Percentiles rank a stretch among this genome's conserved stretches.
These are phyloP conservation scores for Piromyces finnis DNA, from an alignment of 192 early-diverging fungal genomes.

Conservation along the genomic window DNA sequence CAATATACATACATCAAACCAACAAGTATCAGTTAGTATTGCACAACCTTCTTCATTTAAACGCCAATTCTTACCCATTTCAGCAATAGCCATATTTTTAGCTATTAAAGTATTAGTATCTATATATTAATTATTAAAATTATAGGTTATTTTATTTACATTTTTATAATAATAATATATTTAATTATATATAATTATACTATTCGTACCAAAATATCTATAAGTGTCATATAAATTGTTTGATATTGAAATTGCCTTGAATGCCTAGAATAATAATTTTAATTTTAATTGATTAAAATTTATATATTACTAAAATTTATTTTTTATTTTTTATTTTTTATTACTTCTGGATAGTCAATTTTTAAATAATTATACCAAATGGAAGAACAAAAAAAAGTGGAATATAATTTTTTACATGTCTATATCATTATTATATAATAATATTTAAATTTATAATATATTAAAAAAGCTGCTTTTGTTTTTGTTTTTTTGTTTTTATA, in stretches of 20 bases:
- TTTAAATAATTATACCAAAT: not conserved
- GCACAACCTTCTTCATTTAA: not conserved
- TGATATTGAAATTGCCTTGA: not conserved
- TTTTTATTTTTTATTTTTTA: no score
- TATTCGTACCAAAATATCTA: not conserved
- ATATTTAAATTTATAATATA: no score
- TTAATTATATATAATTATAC: no score
- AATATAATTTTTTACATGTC: not conserved
- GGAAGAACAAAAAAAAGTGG: not conserved
- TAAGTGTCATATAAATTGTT: not conserved
- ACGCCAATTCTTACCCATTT: not conserved
- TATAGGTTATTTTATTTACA: no score
- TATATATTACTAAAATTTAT: no score
- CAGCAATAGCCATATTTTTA: not conserved
- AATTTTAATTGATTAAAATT: no score
- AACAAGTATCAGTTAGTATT: not conserved
- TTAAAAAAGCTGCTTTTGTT: no score
- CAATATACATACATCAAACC: not conserved
- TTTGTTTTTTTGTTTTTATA: no score
- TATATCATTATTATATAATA: no score
- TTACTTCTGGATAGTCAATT: not conserved
- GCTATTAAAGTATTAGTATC: not conserved
- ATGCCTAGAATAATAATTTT: not conserved
- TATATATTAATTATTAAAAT: no score
- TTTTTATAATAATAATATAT: no score